phyloP scores from a whole-genome alignment of 2,329 filamentous ascomycete species.

The Sporothrix protearum region DNA sequence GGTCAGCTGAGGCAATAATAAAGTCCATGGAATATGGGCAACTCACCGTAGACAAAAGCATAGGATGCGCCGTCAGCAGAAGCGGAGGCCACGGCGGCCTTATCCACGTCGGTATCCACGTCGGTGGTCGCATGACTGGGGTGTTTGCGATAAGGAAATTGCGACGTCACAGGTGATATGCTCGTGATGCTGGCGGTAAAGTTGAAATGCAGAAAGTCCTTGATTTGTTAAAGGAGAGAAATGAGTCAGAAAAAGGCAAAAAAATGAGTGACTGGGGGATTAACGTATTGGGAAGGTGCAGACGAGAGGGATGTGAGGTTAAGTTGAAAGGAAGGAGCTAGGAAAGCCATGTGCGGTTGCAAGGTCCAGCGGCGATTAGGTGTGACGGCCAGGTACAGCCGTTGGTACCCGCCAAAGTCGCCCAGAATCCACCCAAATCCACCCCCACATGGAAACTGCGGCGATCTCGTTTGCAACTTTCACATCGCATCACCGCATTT shows the following conservation, averaged over 20 bases:
- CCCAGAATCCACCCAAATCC: neutral
- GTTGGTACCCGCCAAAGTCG: neutral
- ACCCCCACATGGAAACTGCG: neutral
- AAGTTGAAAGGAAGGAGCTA: neutral
- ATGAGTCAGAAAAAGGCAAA: neutral
- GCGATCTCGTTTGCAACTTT: neutral
- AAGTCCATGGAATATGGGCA: too few species aligned
- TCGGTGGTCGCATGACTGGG: conserved; percentile 13
- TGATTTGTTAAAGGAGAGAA: neutral
- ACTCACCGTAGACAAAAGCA: conserved; percentile 57
- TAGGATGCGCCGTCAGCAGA: conserved; percentile 23
- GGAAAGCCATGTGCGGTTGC: neutral
- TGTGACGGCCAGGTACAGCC: neutral
- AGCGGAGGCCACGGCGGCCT: conserved; percentile 17
- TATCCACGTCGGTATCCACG: conserved; percentile 20
- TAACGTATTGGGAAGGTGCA: conserved; percentile 2
- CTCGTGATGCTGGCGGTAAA: neutral
- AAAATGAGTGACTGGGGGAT: neutral
- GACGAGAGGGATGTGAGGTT: neutral
- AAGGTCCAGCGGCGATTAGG: neutral
- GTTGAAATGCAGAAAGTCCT: neutral
- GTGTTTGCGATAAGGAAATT: neutral
- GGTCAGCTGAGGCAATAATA: neutral
- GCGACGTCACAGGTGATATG: neutral
- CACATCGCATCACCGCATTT: neutral